These are phyloP conservation scores for Cyclocybe aegerita DNA, from an alignment of 768 basidiomycete species.

Conservation along the genomic window DNA sequence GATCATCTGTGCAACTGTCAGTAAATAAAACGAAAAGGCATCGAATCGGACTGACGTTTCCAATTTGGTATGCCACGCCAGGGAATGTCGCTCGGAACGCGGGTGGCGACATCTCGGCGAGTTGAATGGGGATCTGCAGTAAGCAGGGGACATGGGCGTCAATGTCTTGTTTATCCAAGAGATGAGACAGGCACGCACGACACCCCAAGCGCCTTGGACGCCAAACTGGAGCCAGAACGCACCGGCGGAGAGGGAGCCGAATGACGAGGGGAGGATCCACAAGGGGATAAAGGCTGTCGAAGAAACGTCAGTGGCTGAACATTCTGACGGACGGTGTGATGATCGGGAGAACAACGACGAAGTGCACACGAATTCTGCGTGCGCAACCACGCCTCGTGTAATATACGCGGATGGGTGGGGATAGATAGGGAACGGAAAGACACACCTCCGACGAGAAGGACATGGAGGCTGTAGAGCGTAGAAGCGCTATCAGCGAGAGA, in stretches of 20 bases:
- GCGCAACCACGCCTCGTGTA: neutral
- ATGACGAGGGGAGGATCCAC: slow-evolving; percentile 78
- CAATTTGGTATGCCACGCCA: slow-evolving; percentile 82
- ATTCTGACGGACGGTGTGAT: too few species aligned
- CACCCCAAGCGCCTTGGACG: slow-evolving; percentile 90
- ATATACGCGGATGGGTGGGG: neutral
- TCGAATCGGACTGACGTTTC: slow-evolving; percentile 48
- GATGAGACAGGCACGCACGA: slow-evolving; percentile 59
- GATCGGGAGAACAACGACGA: too few species aligned
- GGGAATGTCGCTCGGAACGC: slow-evolving; percentile 89
- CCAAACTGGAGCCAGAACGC: slow-evolving; percentile 88
- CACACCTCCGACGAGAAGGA: slow-evolving; percentile 51
- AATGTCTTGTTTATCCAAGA: slow-evolving; percentile 22
- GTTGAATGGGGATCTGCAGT: slow-evolving; percentile 64
- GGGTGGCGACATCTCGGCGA: slow-evolving; percentile 83
- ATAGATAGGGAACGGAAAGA: neutral
- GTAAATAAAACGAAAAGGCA: slow-evolving; percentile 1
- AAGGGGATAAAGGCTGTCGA: slow-evolving; percentile 61
- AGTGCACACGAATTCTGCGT: too few species aligned
- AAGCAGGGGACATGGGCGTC: slow-evolving; percentile 36
- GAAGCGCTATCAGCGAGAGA: neutral
- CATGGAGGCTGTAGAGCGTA: slow-evolving; percentile 41
- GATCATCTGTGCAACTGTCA: slow-evolving; percentile 40
- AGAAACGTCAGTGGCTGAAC: neutral
- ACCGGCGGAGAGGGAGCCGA: slow-evolving; percentile 71